A percentile compares a stretch with the other conserved stretches of the same genome.
Conservation (phyloP, 108 stramenopile genomes). For the Fistulifera solaris region DNA sequence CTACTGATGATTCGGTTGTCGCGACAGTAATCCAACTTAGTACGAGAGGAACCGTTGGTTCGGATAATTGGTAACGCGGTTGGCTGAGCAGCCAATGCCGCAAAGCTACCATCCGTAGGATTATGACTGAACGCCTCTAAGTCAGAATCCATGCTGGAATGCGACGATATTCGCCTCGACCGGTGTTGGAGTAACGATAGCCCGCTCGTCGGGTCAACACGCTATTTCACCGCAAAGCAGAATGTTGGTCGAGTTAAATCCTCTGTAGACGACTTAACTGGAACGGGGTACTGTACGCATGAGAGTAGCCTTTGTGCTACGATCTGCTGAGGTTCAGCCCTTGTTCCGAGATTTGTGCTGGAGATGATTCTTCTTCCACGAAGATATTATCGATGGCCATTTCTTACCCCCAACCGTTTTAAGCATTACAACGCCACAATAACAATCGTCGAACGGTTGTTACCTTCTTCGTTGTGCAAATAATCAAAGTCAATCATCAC, state of each 20-base stretch:
- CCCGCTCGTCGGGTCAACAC: constrained; percentile 44
- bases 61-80: constrained; percentile 92
- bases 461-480: too few species aligned
- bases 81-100: constrained; percentile 88
- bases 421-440: too few species aligned
- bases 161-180: constrained; percentile 78
- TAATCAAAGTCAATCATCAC: too few species aligned
- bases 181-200: constrained; percentile 67
- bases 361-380: too few species aligned
- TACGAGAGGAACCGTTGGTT: constrained; percentile 98
- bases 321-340: constrained; percentile 96
- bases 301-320: constrained; percentile 95
- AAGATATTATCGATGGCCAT: too few species aligned
- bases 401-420: too few species aligned
- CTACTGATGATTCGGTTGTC: constrained; percentile 85
- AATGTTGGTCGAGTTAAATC: constrained; percentile 87
- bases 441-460: too few species aligned
- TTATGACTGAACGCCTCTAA: constrained; percentile 94
- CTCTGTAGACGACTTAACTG: constrained; percentile 91
- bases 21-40: constrained; percentile 96
- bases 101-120: constrained; percentile 91
- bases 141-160: constrained; percentile 92
- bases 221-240: constrained; percentile 59
- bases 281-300: constrained; percentile 92
- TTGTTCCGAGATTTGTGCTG: constrained; percentile 82